Evolutionary conservation across 106 monocot species (phyloP).

Genomic region (Dendrobium nobile): DNA sequence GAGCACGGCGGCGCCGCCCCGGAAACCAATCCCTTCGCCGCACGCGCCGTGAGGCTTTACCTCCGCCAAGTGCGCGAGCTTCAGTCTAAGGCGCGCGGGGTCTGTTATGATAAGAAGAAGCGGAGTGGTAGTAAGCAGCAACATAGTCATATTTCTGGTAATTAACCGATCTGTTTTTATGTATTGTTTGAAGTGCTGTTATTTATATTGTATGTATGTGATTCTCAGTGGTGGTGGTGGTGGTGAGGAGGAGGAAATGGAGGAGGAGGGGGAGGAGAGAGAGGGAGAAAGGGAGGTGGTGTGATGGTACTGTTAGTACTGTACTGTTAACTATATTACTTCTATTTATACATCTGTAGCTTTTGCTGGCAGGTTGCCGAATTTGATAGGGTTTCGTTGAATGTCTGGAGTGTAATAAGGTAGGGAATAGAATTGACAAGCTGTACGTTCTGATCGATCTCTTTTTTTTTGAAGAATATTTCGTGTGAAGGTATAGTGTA

Average conservation of each 20-base stretch:
- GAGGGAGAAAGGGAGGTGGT: too few species aligned
- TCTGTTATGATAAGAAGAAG: constrained; percentile 22
- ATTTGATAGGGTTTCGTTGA: not conserved
- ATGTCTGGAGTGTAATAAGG: not conserved
- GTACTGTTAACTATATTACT: not conserved
- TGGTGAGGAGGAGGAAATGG: too few species aligned
- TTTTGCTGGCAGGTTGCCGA: not conserved
- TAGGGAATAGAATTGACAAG: not conserved
- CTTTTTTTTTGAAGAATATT: too few species aligned
- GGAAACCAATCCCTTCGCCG: constrained; percentile 8
- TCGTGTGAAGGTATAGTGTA: too few species aligned
- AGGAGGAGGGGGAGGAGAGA: too few species aligned
- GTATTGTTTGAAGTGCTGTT: too few species aligned
- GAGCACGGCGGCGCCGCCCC: constrained; percentile 1
- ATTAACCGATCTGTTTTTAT: too few species aligned
- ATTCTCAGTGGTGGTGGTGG: too few species aligned
- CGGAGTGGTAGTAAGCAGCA: not conserved
- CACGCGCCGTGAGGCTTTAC: constrained; percentile 19
- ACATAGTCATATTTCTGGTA: too few species aligned
- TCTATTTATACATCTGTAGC: not conserved
- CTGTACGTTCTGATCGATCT: not conserved
- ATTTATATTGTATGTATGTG: too few species aligned
- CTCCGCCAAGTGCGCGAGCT: constrained; percentile 18
- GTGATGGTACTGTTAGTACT: too few species aligned
- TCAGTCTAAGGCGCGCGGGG: constrained; percentile 22